phyloP scores from a whole-genome alignment of 805 yeast species.

The Saccharomycopsis babjevae region DNA sequence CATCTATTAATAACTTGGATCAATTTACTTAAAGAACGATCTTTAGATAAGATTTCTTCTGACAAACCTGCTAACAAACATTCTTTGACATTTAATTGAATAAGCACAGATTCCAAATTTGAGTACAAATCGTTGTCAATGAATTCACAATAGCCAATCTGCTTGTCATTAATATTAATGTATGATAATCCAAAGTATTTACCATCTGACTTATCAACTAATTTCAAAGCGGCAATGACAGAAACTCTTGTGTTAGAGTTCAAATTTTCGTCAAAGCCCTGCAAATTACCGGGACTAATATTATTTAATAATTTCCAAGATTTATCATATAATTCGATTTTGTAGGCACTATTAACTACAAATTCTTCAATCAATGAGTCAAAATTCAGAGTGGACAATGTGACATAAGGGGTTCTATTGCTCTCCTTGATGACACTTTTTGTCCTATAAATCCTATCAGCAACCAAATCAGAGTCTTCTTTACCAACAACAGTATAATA shows the following conservation, averaged over 20 bases:
- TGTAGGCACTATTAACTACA: conserved; percentile 59
- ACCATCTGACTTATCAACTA: conserved; percentile 29
- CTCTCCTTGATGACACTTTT: conserved; percentile 64
- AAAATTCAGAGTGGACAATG: conserved; percentile 69
- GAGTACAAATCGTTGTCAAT: conserved; percentile 81
- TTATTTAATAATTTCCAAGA: conserved; percentile 45
- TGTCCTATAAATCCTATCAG: conserved; percentile 77
- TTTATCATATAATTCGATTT: conserved; percentile 71
- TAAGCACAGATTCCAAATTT: conserved; percentile 73
- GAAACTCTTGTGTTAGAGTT: conserved; percentile 3
- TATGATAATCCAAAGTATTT: conserved; percentile 68
- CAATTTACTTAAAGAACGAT: conserved; percentile 54
- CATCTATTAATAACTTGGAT: conserved; percentile 68
- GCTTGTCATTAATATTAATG: conserved; percentile 58
- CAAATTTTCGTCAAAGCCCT: conserved; percentile 52
- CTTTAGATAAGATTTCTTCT: conserved; percentile 29
- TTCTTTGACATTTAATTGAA: conserved; percentile 87
- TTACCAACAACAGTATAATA: conserved; percentile 65
- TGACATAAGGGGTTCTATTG: conserved; percentile 49
- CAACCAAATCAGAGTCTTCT: conserved; percentile 72
- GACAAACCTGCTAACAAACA: conserved; percentile 47
- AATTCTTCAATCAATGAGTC: conserved; percentile 53
- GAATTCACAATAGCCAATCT: conserved; percentile 67
- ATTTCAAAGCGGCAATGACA: conserved; percentile 27
- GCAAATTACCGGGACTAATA: conserved; percentile 90